Conservation (phyloP, 306 rosid species). For the Casuarina equisetifolia region DNA sequence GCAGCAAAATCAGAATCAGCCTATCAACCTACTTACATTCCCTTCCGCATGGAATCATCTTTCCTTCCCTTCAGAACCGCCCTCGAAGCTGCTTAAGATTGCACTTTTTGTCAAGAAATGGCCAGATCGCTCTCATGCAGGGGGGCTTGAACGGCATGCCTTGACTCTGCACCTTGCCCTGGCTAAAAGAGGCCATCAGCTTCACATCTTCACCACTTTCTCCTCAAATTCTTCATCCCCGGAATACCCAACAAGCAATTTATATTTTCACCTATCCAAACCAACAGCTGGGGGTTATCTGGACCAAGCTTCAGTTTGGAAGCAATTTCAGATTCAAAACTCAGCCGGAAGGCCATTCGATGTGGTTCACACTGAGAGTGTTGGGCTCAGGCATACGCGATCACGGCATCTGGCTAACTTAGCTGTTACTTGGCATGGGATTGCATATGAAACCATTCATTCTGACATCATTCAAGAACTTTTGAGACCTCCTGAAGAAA, state of each 20-base stretch:
- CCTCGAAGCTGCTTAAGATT: slow-evolving; percentile 50
- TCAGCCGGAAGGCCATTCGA: slow-evolving; percentile 53
- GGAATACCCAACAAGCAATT: slow-evolving; percentile 24
- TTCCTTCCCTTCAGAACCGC: slow-evolving; percentile 42
- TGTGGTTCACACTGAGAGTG: slow-evolving; percentile 67
- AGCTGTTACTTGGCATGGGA: slow-evolving; percentile 73
- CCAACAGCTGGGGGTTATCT: slow-evolving; percentile 67
- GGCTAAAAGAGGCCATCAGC: slow-evolving; percentile 69
- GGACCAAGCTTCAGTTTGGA: slow-evolving; percentile 64
- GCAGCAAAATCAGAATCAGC: slow-evolving; percentile 32
- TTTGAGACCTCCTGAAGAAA: slow-evolving; percentile 41
- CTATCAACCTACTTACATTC: slow-evolving; percentile 49
- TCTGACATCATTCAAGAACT: slow-evolving; percentile 46
- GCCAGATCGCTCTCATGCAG: slow-evolving; percentile 63
- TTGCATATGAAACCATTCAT: slow-evolving; percentile 48
- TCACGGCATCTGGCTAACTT: slow-evolving; percentile 40
- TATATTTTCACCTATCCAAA: slow-evolving; percentile 62
- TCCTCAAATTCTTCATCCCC: slow-evolving; percentile 37
- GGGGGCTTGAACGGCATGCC: slow-evolving; percentile 82
- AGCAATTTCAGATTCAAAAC: slow-evolving; percentile 61
- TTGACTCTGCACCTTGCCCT: slow-evolving; percentile 71
- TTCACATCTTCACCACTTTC: slow-evolving; percentile 66
- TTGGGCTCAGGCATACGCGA: slow-evolving; percentile 57
- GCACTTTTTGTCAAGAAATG: slow-evolving; percentile 81
- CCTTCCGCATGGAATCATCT: slow-evolving; percentile 68